Base-by-base conservation (phyloP, 305 asterid species). In the Rubia peregrina region DNA sequence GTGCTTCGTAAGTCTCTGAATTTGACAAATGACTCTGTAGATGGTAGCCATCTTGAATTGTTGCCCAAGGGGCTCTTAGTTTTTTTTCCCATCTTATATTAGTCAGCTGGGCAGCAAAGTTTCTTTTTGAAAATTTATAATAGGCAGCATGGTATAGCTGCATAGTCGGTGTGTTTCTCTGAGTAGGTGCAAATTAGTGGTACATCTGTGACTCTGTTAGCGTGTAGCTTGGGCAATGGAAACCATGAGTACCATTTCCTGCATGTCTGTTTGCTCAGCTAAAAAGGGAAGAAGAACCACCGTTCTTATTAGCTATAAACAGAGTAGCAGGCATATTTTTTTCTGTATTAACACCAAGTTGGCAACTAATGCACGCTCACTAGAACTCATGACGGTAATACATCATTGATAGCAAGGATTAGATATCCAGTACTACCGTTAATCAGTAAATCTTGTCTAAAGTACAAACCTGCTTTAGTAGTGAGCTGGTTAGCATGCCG, bases 1-100 rank as follows among this genome's bases (percentile, higher is more conserved):
- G 41, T 33, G 38, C 57, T 26, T n/a, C 41, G 2, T 19, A 5
- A 13, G 43, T 61, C 33, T 3, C 3, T 48, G 33, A 24, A 69
- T 33, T 62, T 33, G 49, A 72, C 33, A 19, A 48, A 3, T 51
- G 75, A 62, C 41, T 36, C 41, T 36, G 16, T 42, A 30, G 22
- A 72, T 40, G 40, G 26, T 33, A 13, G 24, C 24, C 26, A 48
- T 21, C 7, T 48, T 48, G 7, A 48, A 48, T 48, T 48, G 64
- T 24, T 72, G 75, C 43, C 75, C 43, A 63, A 24, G 24, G 57
- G 21, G 30, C 65, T 36, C 61, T 46, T 8, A 7, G 65, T 55
- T 36, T 16, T 30, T 67, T 49, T 44, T 1, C 3, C 1, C 64
- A n/a, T 48, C 53, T 48, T 14, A 59, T 12, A 9, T 11, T 57